A percentile compares a stretch with the other conserved stretches of the same genome.
These are phyloP conservation scores for Xylaria hypoxylon DNA, from an alignment of 2,329 filamentous ascomycete genomes.

Conservation along the genomic window DNA sequence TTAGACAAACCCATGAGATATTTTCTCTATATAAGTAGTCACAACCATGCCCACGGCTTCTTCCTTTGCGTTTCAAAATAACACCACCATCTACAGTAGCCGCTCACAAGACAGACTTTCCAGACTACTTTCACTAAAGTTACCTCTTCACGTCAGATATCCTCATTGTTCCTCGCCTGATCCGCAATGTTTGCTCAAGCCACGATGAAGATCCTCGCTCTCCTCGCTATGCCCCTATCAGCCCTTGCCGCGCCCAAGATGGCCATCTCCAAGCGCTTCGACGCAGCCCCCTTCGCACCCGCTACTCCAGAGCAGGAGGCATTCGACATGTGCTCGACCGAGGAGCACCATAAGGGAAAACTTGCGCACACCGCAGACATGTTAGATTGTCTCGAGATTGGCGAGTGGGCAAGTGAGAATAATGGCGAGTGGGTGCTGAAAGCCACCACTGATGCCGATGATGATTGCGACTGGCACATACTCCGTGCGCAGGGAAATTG, in stretches of 20 bases:
- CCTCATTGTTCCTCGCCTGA: not conserved
- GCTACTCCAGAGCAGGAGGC: not conserved
- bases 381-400: constrained; percentile 36
- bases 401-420: constrained; percentile 31
- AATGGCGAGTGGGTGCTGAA: constrained; percentile 36
- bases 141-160: not conserved
- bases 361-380: constrained; percentile 27
- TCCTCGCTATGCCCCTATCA: constrained; percentile 29
- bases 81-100: constrained; percentile 1
- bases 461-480: constrained; percentile 33
- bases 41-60: not conserved
- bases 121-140: not conserved
- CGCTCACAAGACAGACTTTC: not conserved
- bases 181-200: not conserved
- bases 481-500: constrained; percentile 32
- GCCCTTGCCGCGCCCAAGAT: constrained; percentile 21
- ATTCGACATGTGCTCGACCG: constrained; percentile 17
- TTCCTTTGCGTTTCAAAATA: not conserved
- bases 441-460: constrained; percentile 13
- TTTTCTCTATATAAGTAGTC: not conserved
- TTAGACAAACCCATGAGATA: not conserved
- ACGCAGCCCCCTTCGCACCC: constrained; percentile 24
- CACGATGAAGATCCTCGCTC: constrained; percentile 29
- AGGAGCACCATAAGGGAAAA: constrained; percentile 11
- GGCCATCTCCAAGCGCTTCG: constrained; percentile 4